phyloP scores from a whole-genome alignment of 371 early-diverging fungal species.

The Syncephalastrum contaminatum region DNA sequence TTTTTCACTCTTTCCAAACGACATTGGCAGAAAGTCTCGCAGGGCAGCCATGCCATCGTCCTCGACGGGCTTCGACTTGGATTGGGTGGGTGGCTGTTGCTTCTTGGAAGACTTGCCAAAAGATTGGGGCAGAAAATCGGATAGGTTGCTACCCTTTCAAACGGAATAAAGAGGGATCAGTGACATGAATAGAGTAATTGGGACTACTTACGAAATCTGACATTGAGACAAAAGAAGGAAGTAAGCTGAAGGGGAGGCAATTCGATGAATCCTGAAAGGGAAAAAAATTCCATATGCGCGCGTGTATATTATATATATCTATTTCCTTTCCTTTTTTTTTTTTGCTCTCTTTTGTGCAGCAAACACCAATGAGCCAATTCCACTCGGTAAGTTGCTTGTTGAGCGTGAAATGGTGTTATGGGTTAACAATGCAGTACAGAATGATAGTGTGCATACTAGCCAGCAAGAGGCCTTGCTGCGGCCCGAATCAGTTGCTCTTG shows the following conservation, averaged over 20 bases:
- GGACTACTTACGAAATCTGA: background rate
- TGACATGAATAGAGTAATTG: background rate
- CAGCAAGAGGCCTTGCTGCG: too few species aligned
- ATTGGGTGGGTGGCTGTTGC: conserved; percentile 1
- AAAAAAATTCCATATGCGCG: background rate
- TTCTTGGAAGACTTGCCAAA: conserved; percentile 35
- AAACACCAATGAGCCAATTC: too few species aligned
- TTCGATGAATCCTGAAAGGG: too few species aligned
- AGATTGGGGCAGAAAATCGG: conserved; percentile 50
- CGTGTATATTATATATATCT: too few species aligned
- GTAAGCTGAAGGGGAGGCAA: background rate
- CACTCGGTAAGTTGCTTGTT: too few species aligned
- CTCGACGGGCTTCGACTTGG: background rate
- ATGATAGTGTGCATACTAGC: too few species aligned
- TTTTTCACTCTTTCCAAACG: conserved; percentile 58
- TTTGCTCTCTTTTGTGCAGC: too few species aligned
- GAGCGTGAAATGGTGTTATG: too few species aligned
- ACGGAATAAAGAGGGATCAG: background rate
- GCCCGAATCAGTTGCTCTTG: too few species aligned
- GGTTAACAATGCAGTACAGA: too few species aligned
- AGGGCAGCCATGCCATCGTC: conserved; percentile 48
- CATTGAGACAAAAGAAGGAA: background rate
- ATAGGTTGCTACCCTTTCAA: conserved; percentile 49
- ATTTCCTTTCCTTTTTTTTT: too few species aligned
- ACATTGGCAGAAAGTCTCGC: conserved; percentile 54